Evolutionary conservation across 139 green algal species (phyloP), one percentile per base, ranked within the genome.

Genomic region (Tetradesmus lagerheimii): DNA sequence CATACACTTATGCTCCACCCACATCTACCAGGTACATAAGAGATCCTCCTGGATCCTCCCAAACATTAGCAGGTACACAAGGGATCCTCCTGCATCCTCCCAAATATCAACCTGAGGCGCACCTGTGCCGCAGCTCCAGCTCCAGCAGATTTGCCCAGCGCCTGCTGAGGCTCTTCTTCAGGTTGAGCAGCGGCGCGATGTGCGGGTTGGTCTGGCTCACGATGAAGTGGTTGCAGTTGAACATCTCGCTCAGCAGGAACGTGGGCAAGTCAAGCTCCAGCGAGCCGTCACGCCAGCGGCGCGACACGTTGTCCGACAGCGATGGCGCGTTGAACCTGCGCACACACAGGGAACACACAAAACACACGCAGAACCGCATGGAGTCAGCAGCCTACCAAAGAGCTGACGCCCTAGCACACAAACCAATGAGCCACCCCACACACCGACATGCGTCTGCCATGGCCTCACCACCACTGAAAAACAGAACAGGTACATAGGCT

Each of bases 201-300:
- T 98, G 95, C 20, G 97, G 97, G 94, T 98, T 98, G 89, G 95
- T 97, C 92, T 99, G 97, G 87, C 74, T 94, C 15, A 98, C 96
- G 25, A 99, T 91, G 85, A 98, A 99, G 93, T 99, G 96, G 94
- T 99, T 99, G 75, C 96, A 97, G 86, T 98, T 98, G 95, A 99
- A 99, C 96, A 98, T 97, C 92, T 98, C 97, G 8, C 92, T 94
- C 75, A 98, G 88, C 29, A 43, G 95, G 92, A 83, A 97, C 79
- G 89, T 98, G 80, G 97, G 97, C 85, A 99, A 92, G 91, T 99
- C 94, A 93, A 94, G 90, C 91, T 96, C 96, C 82, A 97, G 89
- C 78, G 87, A 95, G 81, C 96, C 97, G 88, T 97, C 96, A 29
- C 94, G 93, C 96, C 96, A 98, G 34, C 95, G 92, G 80, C 96